Base-by-base conservation (phyloP, 345 rosid species). In the Camelina sativa region DNA sequence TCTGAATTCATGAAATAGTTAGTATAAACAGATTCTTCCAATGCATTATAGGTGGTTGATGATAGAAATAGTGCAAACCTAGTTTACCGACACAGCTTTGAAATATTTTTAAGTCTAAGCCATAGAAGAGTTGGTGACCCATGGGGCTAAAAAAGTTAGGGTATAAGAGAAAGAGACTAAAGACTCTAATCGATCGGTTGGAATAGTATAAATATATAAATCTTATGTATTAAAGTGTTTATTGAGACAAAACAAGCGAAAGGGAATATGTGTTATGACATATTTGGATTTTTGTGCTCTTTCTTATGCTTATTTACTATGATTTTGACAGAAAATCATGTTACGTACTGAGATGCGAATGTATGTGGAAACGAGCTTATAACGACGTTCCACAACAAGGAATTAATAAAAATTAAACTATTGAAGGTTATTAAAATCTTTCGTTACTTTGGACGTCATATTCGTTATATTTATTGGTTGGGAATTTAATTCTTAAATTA, bases 221-320 rank as follows among this genome's bases (percentile, higher is more conserved):
- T 40, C 19, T 75, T 53, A 53, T 23, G 16, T 3, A 34, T 20
- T 68, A 22, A 23, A 41, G 61, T 23, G 64, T 46, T 12, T 63
- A 32, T 25, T 46, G 44, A 64, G 66, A 83, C 65, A 81, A 65
- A 74, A 83, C 80, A 84, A 79, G 75, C 79, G 67, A 86, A 86
- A 91, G 89, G 87, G 87, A 73, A 86, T 86, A 86, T 51, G 87
- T 81, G 93, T 88, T 91, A 76, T 73, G 86, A 82, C 85, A 82
- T 76, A 75, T 88, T 90, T 82, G 90, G 82, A 86, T 67, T 58
- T 60, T 65, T 70, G 65, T 73, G 62, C 70, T 62, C 47, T 76
- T 73, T 73, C 48, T 30, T 80, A 67, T 56, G 71, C 71, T 81
- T 83, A 76, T 76, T 59, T 62, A 70, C 67, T 80, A 71, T 43